These are phyloP conservation scores for Ceratonia siliqua DNA, from an alignment of 306 rosid genomes.

Conservation along the genomic window DNA sequence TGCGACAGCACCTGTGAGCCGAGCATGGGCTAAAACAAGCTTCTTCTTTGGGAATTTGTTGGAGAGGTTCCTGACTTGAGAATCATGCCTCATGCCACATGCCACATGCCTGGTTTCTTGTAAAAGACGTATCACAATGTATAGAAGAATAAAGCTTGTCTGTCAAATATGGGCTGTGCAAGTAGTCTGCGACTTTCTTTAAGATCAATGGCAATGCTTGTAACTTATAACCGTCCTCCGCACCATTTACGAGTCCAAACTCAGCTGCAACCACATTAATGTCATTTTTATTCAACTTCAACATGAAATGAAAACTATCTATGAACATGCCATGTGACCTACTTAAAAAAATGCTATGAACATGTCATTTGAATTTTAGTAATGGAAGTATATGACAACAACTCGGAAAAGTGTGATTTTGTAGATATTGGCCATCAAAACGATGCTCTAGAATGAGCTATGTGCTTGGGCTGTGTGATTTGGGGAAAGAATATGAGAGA, in stretches of 20 bases:
- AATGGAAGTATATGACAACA: too few species aligned
- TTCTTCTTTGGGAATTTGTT: conserved; percentile 87
- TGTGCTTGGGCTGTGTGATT: neutral
- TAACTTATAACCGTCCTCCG: conserved; percentile 21
- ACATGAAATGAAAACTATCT: neutral
- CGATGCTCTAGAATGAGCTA: neutral
- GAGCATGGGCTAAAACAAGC: conserved; percentile 76
- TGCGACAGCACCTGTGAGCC: conserved; percentile 58
- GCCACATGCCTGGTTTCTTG: conserved; percentile 14
- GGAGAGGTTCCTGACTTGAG: conserved; percentile 65
- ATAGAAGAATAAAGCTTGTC: conserved; percentile 47
- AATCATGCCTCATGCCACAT: too few species aligned
- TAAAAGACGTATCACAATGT: conserved; percentile 32
- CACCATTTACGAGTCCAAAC: too few species aligned
- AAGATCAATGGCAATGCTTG: conserved; percentile 41
- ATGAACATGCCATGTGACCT: neutral
- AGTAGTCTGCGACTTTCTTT: conserved; percentile 29
- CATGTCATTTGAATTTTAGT: too few species aligned
- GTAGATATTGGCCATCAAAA: too few species aligned
- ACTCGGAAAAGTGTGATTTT: too few species aligned
- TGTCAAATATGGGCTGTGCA: conserved; percentile 34
- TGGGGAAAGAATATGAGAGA: neutral
- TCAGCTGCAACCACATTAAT: neutral
- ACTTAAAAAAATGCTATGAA: too few species aligned
- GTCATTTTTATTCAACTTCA: neutral